A percentile compares a stretch with the other conserved stretches of the same genome.
Conservation (phyloP, 2,329 filamentous ascomycete genomes). For the Alternaria arbusti region DNA sequence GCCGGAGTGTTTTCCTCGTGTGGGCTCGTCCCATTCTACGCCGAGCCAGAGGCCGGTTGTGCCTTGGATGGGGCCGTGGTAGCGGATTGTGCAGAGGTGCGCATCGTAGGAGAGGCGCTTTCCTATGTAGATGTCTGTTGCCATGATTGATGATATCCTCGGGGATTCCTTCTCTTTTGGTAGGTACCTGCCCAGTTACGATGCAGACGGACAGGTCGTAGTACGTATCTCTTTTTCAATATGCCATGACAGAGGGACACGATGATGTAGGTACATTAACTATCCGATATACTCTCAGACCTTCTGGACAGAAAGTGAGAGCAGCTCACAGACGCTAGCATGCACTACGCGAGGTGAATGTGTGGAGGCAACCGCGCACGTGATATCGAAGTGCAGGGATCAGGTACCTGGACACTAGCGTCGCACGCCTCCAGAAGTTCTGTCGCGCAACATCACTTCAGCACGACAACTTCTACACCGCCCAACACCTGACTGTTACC, state of each 20-base stretch:
- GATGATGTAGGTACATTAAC: too few relatives aligned
- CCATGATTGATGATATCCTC: slow-evolving; percentile 26
- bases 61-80: slow-evolving; percentile 76
- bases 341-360: neutral
- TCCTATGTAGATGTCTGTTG: slow-evolving; percentile 59
- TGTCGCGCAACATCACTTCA: slow-evolving; percentile 17
- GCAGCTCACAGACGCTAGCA: neutral
- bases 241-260: too few relatives aligned
- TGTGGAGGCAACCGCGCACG: slow-evolving; percentile 8
- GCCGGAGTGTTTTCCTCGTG: slow-evolving; percentile 88
- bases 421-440: slow-evolving; percentile 28
- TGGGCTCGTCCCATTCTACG: slow-evolving; percentile 93
- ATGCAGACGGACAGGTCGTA: too few relatives aligned
- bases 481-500: neutral
- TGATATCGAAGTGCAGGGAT: slow-evolving; percentile 6
- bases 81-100: slow-evolving; percentile 82
- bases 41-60: slow-evolving; percentile 86
- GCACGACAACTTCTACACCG: slow-evolving; percentile 9
- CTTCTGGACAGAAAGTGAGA: too few relatives aligned
- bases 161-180: too few relatives aligned
- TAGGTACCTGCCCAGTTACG: too few relatives aligned
- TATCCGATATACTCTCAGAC: neutral
- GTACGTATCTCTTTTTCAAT: too few relatives aligned
- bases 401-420: slow-evolving; percentile 23
- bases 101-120: slow-evolving; percentile 82